These are phyloP conservation scores for Symbiodinium pilosum DNA, from an alignment of 73 alveolate genomes.

Conservation along the genomic window DNA sequence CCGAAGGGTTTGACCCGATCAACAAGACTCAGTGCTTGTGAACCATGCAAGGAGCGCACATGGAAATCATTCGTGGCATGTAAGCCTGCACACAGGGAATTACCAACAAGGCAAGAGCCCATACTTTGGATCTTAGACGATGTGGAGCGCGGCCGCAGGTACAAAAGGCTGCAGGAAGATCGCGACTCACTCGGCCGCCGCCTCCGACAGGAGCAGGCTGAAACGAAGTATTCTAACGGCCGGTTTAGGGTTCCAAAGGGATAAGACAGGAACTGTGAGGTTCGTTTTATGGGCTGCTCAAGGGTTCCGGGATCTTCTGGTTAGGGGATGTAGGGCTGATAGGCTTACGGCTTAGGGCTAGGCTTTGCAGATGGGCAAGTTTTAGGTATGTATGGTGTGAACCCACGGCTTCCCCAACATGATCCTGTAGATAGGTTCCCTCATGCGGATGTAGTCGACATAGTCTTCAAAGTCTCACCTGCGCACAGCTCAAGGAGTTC, in stretches of 20 bases:
- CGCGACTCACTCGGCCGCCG: slow-evolving; percentile 73
- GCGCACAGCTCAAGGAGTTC: too few relatives aligned
- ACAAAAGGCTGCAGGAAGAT: slow-evolving; percentile 65
- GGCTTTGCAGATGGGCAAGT: too few relatives aligned
- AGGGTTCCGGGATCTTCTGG: not conserved
- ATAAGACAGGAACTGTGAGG: not conserved
- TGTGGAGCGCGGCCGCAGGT: not conserved
- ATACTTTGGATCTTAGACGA: not conserved
- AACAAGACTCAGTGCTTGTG: too few relatives aligned
- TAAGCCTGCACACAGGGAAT: too few relatives aligned
- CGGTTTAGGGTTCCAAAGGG: not conserved
- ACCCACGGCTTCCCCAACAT: too few relatives aligned
- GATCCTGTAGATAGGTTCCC: too few relatives aligned
- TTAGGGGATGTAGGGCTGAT: not conserved
- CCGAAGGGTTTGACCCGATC: too few relatives aligned
- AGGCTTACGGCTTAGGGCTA: not conserved
- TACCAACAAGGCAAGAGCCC: not conserved
- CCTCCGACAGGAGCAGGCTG: slow-evolving; percentile 69
- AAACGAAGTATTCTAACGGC: not conserved
- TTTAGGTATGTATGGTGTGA: too few relatives aligned
- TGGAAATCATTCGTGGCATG: too few relatives aligned
- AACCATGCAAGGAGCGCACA: too few relatives aligned
- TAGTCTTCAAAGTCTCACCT: too few relatives aligned
- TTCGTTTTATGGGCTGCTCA: not conserved
- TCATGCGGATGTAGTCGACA: too few relatives aligned